These are phyloP conservation scores for Globisporangium lucens DNA, from an alignment of 352 stramenopile species.

Conservation along the genomic window DNA sequence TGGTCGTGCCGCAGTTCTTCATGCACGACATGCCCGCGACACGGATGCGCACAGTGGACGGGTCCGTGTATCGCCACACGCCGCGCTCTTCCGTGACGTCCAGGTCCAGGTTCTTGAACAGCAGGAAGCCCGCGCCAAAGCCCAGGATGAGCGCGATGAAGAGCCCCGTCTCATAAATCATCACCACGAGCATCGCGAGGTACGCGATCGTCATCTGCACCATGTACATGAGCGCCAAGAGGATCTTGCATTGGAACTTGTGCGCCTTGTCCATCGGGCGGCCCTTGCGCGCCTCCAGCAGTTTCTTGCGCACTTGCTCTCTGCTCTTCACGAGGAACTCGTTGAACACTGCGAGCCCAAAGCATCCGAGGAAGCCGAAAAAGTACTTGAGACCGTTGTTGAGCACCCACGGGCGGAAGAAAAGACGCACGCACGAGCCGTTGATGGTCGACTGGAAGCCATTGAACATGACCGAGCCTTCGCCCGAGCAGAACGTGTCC, in stretches of 20 bases:
- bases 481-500: slow-evolving; percentile 51
- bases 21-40: slow-evolving; percentile 90
- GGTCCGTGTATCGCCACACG: slow-evolving; percentile 65
- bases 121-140: slow-evolving; percentile 63
- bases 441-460: slow-evolving; percentile 75
- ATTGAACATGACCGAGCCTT: slow-evolving; percentile 81
- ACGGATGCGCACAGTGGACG: slow-evolving; percentile 63
- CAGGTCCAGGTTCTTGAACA: slow-evolving; percentile 73
- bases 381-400: slow-evolving; percentile 70
- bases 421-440: slow-evolving; percentile 66
- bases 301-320: slow-evolving; percentile 43
- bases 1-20: slow-evolving; percentile 88
- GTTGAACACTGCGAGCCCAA: slow-evolving; percentile 61
- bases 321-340: slow-evolving; percentile 61
- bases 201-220: slow-evolving; percentile 81
- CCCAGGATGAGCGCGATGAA: slow-evolving; percentile 71
- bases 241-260: slow-evolving; percentile 62
- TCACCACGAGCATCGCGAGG: slow-evolving; percentile 80
- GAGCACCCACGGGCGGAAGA: slow-evolving; percentile 81
- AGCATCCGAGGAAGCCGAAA: slow-evolving; percentile 64
- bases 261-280: slow-evolving; percentile 42
- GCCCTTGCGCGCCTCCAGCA: slow-evolving; percentile 37
- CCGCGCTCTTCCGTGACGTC: slow-evolving; percentile 70
- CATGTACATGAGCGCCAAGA: slow-evolving; percentile 71
- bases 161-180: slow-evolving; percentile 77